phyloP scores from a whole-genome alignment of 345 rosid species.

The Lenwebbia sp. region DNA sequence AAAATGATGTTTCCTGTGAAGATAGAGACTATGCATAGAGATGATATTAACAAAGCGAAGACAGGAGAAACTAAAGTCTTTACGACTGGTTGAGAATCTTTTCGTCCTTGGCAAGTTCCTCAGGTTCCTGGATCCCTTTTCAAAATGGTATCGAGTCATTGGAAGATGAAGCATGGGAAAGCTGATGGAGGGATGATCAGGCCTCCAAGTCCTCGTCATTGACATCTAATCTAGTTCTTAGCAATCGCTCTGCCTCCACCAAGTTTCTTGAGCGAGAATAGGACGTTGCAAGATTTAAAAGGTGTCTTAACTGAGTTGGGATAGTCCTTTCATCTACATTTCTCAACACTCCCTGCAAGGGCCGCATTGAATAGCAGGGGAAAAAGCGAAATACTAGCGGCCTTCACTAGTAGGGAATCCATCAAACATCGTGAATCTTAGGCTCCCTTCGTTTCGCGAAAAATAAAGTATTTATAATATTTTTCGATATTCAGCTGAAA shows the following conservation, averaged over 20 bases:
- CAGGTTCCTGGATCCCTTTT: conserved; percentile 64
- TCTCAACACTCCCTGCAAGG: conserved; percentile 50
- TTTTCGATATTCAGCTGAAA: no score
- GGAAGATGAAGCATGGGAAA: conserved; percentile 76
- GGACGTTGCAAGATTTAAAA: conserved; percentile 66
- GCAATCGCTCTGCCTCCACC: conserved; percentile 57
- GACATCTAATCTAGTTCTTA: conserved; percentile 54
- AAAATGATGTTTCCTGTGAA: not conserved
- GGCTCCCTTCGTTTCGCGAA: no score
- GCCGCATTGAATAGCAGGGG: not conserved
- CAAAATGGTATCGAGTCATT: conserved; percentile 48
- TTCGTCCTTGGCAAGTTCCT: conserved; percentile 46
- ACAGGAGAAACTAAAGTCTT: not conserved
- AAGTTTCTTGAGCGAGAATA: conserved; percentile 49
- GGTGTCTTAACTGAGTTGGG: conserved; percentile 58
- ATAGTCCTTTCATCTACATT: conserved; percentile 42
- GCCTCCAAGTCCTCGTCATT: conserved; percentile 30
- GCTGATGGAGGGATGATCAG: conserved; percentile 61
- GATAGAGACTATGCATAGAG: not conserved
- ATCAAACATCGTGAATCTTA: not conserved
- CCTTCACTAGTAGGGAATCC: not conserved
- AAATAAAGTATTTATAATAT: no score
- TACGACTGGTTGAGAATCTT: conserved; percentile 75
- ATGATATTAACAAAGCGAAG: not conserved
- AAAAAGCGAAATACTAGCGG: not conserved